Evolutionary conservation across 495 filamentous ascomycete species (phyloP).

Genomic region (Beverwykella pulmonaria): DNA sequence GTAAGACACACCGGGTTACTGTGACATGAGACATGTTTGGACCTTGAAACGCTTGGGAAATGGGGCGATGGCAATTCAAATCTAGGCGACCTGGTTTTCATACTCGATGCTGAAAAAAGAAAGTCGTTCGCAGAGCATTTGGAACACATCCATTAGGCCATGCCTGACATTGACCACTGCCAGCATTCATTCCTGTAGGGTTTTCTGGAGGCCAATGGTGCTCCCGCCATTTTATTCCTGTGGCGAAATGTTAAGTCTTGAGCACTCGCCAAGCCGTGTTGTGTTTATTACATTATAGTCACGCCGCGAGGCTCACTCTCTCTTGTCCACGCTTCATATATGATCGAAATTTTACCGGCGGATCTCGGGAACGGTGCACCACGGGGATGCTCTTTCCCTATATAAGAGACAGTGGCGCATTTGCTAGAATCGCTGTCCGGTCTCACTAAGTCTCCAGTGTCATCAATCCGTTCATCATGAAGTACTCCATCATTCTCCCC

Average conservation of each 20-base stretch:
- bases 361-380: slow-evolving; percentile 11
- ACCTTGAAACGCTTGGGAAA: background rate
- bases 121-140: background rate
- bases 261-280: slow-evolving; percentile 27
- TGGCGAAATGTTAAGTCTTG: slow-evolving; percentile 12
- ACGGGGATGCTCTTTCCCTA: background rate
- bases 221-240: background rate
- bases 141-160: background rate
- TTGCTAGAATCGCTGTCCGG: background rate
- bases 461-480: slow-evolving; percentile 22
- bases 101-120: background rate
- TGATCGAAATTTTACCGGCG: slow-evolving; percentile 29
- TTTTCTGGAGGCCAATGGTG: background rate
- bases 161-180: background rate
- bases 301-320: slow-evolving; percentile 24
- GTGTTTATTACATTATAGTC: slow-evolving; percentile 34
- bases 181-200: no score
- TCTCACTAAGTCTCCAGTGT: background rate
- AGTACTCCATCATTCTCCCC: slow-evolving; percentile 36
- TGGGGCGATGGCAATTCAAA: background rate
- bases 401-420: slow-evolving; percentile 14
- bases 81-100: background rate
- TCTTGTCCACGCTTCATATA: slow-evolving; percentile 21
- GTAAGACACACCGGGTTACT: background rate
- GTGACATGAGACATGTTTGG: background rate